These are phyloP conservation scores for Pseudocercospora cruenta DNA, from an alignment of 2,329 filamentous ascomycete species.

Conservation along the genomic window DNA sequence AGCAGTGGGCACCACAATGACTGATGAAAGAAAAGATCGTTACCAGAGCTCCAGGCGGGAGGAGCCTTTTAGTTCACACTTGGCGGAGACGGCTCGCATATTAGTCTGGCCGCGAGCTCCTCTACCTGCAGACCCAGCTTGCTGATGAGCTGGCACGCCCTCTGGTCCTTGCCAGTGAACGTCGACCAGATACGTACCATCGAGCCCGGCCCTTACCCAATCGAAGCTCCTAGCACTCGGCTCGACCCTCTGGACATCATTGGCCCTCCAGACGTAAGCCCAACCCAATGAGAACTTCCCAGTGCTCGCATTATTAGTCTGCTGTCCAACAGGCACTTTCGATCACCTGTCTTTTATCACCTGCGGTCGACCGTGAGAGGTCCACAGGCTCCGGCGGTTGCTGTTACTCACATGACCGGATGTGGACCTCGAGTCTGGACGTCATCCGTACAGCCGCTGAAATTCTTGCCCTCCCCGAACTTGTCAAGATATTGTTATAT, in stretches of 20 bases:
- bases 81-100: constrained; percentile 2
- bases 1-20: neutral
- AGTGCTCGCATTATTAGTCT: constrained; percentile 20
- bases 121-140: neutral
- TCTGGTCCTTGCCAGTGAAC: neutral
- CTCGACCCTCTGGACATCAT: constrained; percentile 11
- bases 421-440: constrained; percentile 16
- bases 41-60: constrained; percentile 5
- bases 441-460: constrained; percentile 21
- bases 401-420: constrained; percentile 26
- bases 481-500: constrained; percentile 17
- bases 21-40: neutral
- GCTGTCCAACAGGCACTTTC: constrained; percentile 19
- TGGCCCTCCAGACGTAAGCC: constrained; percentile 14
- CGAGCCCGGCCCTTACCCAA: constrained; percentile 11
- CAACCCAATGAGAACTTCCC: constrained; percentile 20
- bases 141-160: constrained; percentile 16
- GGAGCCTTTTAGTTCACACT: constrained; percentile 5
- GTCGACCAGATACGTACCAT: neutral
- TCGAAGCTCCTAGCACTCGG: constrained; percentile 11
- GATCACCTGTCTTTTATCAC: constrained; percentile 25
- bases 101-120: neutral
- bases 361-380: constrained; percentile 25
- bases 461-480: constrained; percentile 11
- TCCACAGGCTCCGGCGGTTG: constrained; percentile 22